These are phyloP conservation scores for Butyriboletus appendiculatus DNA, from an alignment of 1,284 basidiomycete species.

Conservation along the genomic window DNA sequence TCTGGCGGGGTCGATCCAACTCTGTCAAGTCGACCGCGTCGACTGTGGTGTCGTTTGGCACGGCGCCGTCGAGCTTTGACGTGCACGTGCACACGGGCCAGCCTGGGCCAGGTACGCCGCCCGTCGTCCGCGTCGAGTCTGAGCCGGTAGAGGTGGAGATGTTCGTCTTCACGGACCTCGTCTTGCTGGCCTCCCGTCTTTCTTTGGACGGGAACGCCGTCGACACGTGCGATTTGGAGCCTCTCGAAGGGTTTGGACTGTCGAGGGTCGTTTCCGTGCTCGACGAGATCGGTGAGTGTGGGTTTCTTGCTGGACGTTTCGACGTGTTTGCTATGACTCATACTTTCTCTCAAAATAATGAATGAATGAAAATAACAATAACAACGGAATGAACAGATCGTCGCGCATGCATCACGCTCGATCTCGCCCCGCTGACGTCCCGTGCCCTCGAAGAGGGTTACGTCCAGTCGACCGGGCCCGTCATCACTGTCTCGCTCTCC, in stretches of 20 bases:
- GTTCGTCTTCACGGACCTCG: constrained; percentile 71
- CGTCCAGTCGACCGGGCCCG: constrained; percentile 42
- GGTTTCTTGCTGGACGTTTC: not conserved
- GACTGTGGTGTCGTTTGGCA: constrained; percentile 34
- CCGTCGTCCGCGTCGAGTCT: constrained; percentile 33
- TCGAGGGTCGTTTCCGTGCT: constrained; percentile 53
- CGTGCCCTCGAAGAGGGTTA: constrained; percentile 44
- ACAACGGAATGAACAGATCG: not conserved
- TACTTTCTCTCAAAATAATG: not conserved
- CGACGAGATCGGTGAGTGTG: constrained; percentile 34
- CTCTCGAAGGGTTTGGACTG: constrained; percentile 55
- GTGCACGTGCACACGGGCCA: constrained; percentile 19
- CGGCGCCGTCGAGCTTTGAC: constrained; percentile 35
- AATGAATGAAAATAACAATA: not conserved
- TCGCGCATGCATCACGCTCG: constrained; percentile 42
- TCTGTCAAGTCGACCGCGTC: constrained; percentile 52
- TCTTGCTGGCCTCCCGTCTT: constrained; percentile 48
- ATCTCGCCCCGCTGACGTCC: constrained; percentile 52
- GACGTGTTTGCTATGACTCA: not conserved
- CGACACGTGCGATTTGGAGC: constrained; percentile 19
- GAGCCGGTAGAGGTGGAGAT: constrained; percentile 42
- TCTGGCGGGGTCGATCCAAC: constrained; percentile 44
- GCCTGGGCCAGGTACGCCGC: constrained; percentile 11
- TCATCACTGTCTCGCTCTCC: constrained; percentile 40
- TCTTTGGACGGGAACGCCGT: constrained; percentile 11